Base-by-base conservation (phyloP, 1,284 basidiomycete species). In the Pholiota adiposa region DNA sequence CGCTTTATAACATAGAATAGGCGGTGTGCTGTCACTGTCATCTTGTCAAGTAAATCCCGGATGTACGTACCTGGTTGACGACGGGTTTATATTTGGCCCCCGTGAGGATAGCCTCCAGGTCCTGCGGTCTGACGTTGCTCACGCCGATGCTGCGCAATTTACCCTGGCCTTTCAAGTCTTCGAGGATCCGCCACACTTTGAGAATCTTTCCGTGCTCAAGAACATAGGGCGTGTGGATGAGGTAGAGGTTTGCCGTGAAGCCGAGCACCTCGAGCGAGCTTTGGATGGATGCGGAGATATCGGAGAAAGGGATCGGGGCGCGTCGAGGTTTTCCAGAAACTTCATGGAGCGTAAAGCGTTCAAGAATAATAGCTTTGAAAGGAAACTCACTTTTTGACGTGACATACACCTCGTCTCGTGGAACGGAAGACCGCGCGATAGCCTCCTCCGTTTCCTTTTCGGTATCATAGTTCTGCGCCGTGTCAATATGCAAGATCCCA, bases 61-160 rank as follows among this genome's bases (percentile, higher is more conserved):
- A n/a, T n/a, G 6, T 38, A 61, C 66, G 40, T 44, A 78, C 83
- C 75, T 87, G 85, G 68, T 88, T 86, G n/a, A 83, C 79, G 14
- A 77, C 79, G 0, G 85, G 84, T 18, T 76, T 75, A 54, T 81
- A 70, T 57, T 72, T 77, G 50, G 78, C 79, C 3, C 75, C 75
- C 2, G 72, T 66, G n/a, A 83, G 65, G 40, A 85, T 70, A 21
- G 75, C 75, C 56, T 82, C 71, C 5, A 88, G 64, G 64, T 87
- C 81, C 64, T 81, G 76, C 27, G 81, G 75, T 25, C 81, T 75
- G 70, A 83, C 87, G 73, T 87, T 87, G 64, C 79, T 83, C 23
- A 88, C 84, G 11, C 87, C 87, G 62, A 89, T 81, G 55, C 72
- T 75, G 64, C 75, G 74, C 38, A 77, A 69, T 60, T 77, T 77